These are phyloP conservation scores for Helminthosporium solani DNA, from an alignment of 2,329 filamentous ascomycete genomes.

Conservation along the genomic window DNA sequence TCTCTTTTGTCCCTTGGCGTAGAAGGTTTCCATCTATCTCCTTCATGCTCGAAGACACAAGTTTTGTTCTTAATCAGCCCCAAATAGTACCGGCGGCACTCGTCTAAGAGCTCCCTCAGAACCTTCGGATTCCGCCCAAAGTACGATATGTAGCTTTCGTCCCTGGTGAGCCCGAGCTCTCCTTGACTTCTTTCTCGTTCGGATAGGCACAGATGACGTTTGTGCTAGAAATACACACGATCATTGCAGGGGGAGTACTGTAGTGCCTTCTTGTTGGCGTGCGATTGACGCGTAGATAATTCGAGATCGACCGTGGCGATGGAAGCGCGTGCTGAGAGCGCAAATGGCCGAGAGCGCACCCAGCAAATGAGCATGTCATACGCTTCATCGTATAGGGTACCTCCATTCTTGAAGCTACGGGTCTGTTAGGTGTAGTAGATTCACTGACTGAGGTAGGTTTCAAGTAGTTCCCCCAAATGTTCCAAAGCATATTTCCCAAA, in stretches of 20 bases:
- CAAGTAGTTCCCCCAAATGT: too few relatives aligned
- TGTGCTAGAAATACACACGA: slow-evolving; percentile 14
- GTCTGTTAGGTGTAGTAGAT: not conserved
- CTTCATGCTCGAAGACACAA: too few relatives aligned
- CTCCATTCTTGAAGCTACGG: slow-evolving; percentile 12
- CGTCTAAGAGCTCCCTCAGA: slow-evolving; percentile 10
- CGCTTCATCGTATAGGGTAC: slow-evolving; percentile 14
- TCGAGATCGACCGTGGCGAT: slow-evolving; percentile 12
- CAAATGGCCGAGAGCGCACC: slow-evolving; percentile 9
- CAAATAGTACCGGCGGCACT: slow-evolving; percentile 14
- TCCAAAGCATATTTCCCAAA: too few relatives aligned
- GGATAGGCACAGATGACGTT: slow-evolving; percentile 11
- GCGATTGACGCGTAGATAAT: slow-evolving; percentile 1
- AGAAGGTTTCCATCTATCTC: too few relatives aligned
- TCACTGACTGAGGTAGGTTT: too few relatives aligned
- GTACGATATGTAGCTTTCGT: slow-evolving; percentile 13
- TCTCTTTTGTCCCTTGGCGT: too few relatives aligned
- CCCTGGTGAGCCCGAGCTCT: slow-evolving; percentile 9
- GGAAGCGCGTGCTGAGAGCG: slow-evolving; percentile 10
- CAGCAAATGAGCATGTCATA: slow-evolving; percentile 14
- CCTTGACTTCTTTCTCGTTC: slow-evolving; percentile 6
- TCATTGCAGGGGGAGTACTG: slow-evolving; percentile 15
- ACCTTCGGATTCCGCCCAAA: slow-evolving; percentile 13
- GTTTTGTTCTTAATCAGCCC: too few relatives aligned
- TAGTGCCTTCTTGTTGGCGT: slow-evolving; percentile 15